Percentiles rank a stretch among this genome's conserved stretches.
phyloP scores from a whole-genome alignment of 345 rosid genomes.

The Gynandropsis gynandra region DNA sequence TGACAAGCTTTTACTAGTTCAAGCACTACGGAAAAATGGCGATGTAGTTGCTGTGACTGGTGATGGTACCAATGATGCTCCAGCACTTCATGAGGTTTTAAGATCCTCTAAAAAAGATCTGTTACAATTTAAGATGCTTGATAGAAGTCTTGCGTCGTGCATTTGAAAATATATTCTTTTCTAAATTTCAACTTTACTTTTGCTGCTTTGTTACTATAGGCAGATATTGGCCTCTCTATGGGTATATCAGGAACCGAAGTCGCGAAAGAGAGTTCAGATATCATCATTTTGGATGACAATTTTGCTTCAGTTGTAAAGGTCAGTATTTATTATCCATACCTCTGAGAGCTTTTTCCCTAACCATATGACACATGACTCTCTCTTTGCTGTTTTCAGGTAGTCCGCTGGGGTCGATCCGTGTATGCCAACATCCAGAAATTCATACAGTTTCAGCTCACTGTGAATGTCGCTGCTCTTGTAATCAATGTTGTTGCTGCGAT shows the following conservation, averaged over 20 bases:
- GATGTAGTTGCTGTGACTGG: slow-evolving; percentile 99
- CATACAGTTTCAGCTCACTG: slow-evolving; percentile 95
- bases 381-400: slow-evolving; percentile 51
- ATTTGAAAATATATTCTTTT: too few species aligned
- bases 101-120: too few species aligned
- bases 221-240: slow-evolving; percentile 96
- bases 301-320: slow-evolving; percentile 99
- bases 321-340: too few species aligned
- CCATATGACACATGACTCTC: too few species aligned
- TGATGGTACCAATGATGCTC: slow-evolving; percentile 99
- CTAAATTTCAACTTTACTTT: slow-evolving; percentile 5
- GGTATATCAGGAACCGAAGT: slow-evolving; percentile 98
- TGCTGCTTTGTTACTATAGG: slow-evolving; percentile 45
- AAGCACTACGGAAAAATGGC: slow-evolving; percentile 84
- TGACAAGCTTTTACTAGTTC: slow-evolving; percentile 95
- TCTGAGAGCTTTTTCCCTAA: too few species aligned
- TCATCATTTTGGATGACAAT: slow-evolving; percentile 89
- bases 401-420: slow-evolving; percentile 98
- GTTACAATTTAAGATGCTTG: too few species aligned
- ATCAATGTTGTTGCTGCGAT: slow-evolving; percentile 90
- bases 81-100: slow-evolving; percentile 96
- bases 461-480: slow-evolving; percentile 84
- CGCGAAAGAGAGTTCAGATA: slow-evolving; percentile 94
- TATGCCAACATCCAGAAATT: slow-evolving; percentile 97
- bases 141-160: too few species aligned